Conservation (phyloP, 75 land plant genomes). For the Selaginella moellendorffii region DNA sequence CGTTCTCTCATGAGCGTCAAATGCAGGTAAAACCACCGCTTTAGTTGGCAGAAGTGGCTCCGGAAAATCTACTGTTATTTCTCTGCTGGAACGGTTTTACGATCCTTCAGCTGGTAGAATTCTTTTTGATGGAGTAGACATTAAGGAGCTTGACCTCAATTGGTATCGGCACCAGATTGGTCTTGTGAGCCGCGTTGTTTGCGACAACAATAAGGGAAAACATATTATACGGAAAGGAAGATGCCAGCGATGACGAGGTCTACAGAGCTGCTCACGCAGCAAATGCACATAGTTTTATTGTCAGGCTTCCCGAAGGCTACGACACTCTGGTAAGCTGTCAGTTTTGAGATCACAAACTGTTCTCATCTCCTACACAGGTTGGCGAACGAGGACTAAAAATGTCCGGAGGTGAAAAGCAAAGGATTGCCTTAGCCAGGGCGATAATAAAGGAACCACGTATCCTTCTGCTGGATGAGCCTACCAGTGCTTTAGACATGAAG, state of each 20-base stretch:
- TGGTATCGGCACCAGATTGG: neutral
- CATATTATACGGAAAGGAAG: neutral
- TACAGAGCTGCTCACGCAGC: neutral
- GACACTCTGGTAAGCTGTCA: neutral
- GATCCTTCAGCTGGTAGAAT: neutral
- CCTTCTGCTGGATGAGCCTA: slow-evolving; percentile 56
- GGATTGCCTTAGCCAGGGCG: slow-evolving; percentile 59
- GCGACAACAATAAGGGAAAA: neutral
- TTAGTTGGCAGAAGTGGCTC: too few species aligned
- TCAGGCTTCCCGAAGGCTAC: neutral
- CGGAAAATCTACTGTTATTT: too few species aligned
- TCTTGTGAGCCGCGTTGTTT: neutral
- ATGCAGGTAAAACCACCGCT: neutral
- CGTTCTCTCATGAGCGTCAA: neutral
- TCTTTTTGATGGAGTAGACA: neutral
- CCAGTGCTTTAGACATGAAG: slow-evolving; percentile 57
- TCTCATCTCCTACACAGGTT: slow-evolving; percentile 19
- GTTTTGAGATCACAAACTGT: too few species aligned
- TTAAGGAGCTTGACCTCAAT: neutral
- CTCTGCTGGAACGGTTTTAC: neutral
- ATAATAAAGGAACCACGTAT: slow-evolving; percentile 40
- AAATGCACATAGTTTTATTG: neutral
- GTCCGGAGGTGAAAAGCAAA: slow-evolving; percentile 58
- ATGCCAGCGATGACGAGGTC: neutral
- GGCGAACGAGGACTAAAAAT: slow-evolving; percentile 45